Conservation (phyloP, 306 rosid species). For the Begonia loranthoides region DNA sequence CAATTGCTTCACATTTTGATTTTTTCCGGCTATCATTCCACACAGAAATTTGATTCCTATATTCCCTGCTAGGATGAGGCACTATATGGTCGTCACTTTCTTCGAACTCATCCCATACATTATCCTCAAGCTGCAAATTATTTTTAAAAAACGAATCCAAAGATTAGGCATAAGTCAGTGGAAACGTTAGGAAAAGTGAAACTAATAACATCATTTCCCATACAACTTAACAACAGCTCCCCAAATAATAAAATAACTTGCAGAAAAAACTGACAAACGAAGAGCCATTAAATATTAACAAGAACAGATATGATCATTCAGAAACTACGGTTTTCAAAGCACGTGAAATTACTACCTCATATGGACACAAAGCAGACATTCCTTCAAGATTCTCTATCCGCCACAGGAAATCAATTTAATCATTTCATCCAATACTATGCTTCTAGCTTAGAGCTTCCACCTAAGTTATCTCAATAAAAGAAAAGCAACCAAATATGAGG, state of each 20-base stretch:
- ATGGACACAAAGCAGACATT: slow-evolving; percentile 45
- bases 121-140: slow-evolving; percentile 54
- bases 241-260: no score
- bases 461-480: no score
- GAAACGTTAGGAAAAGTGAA: slow-evolving; percentile 1
- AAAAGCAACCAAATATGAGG: no score
- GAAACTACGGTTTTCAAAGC: no score
- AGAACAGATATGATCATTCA: no score
- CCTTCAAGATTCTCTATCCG: slow-evolving; percentile 37
- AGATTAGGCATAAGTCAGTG: neutral
- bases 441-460: neutral
- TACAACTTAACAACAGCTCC: no score
- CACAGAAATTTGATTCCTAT: slow-evolving; percentile 16
- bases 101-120: slow-evolving; percentile 41
- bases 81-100: slow-evolving; percentile 44
- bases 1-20: slow-evolving; percentile 17
- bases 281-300: no score
- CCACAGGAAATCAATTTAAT: slow-evolving; percentile 24
- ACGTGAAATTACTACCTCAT: slow-evolving; percentile 27
- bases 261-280: no score
- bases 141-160: slow-evolving; percentile 7
- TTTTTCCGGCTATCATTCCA: slow-evolving; percentile 30
- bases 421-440: slow-evolving; percentile 31
- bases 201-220: neutral
- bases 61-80: slow-evolving; percentile 26